A percentile compares a stretch with the other conserved stretches of the same genome.
phyloP scores from a whole-genome alignment of 2,329 filamentous ascomycete genomes.

The Sporothrix sp. region DNA sequence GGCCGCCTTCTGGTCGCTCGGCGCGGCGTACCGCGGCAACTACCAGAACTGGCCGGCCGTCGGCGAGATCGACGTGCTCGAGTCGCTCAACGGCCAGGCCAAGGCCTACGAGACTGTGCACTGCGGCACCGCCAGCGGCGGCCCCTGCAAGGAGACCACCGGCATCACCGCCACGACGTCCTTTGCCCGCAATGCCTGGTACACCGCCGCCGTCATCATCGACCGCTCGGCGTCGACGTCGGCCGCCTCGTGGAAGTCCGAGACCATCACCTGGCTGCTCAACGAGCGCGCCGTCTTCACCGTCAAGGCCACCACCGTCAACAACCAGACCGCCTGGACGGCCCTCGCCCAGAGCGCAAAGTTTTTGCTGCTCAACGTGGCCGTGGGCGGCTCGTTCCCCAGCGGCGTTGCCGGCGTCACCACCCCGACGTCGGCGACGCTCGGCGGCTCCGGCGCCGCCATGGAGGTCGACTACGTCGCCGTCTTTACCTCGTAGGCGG shows the following conservation, averaged over 20 bases:
- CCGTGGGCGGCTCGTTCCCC: conserved; percentile 40
- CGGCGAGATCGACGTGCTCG: conserved; percentile 38
- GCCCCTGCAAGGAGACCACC: conserved; percentile 32
- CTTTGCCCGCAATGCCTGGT: conserved; percentile 27
- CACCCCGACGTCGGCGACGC: conserved; percentile 37
- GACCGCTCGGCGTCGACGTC: conserved; percentile 32
- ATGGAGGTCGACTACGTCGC: conserved; percentile 45
- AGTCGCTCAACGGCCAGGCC: conserved; percentile 31
- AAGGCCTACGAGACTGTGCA: conserved; percentile 31
- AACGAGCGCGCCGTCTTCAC: conserved; percentile 36
- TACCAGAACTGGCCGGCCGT: conserved; percentile 32
- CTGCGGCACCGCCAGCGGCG: conserved; percentile 31
- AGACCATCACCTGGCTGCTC: conserved; percentile 42
- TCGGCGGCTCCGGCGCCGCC: conserved; percentile 36
- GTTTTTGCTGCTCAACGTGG: conserved; percentile 46
- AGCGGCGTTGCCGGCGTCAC: conserved; percentile 22
- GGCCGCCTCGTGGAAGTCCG: conserved; percentile 31
- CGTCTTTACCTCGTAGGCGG: conserved; percentile 23
- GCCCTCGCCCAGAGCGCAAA: conserved; percentile 40
- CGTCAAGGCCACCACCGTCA: conserved; percentile 35
- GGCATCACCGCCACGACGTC: conserved; percentile 23
- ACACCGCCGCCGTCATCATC: conserved; percentile 41
- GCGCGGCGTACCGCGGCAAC: conserved; percentile 28
- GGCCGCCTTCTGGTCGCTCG: conserved; percentile 39
- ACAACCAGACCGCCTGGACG: conserved; percentile 38